Percentiles rank a stretch among this genome's conserved stretches.
Conservation (phyloP, 2,329 filamentous ascomycete species). For the Alternaria incomplexa region DNA sequence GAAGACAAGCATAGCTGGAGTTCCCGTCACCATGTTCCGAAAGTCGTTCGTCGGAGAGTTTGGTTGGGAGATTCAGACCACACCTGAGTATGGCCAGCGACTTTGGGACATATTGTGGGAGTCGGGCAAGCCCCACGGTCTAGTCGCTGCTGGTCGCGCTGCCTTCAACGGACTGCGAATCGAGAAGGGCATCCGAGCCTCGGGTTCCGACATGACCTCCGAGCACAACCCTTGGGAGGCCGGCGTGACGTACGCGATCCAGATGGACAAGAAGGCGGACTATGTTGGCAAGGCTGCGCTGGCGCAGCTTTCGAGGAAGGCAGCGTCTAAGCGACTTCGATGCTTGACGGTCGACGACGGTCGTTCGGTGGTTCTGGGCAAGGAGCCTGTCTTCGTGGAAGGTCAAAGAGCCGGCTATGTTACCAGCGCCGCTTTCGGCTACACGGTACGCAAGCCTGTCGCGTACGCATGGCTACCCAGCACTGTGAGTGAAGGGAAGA, state of each 20-base stretch:
- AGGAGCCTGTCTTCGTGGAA: slow-evolving; percentile 64
- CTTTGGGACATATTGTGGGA: slow-evolving; percentile 66
- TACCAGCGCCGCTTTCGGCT: slow-evolving; percentile 67
- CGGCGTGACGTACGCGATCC: slow-evolving; percentile 60
- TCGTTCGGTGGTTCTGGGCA: slow-evolving; percentile 63
- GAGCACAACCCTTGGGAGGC: slow-evolving; percentile 68
- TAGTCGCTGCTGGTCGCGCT: slow-evolving; percentile 64
- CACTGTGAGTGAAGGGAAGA: slow-evolving; percentile 54
- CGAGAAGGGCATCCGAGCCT: slow-evolving; percentile 65
- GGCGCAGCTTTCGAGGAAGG: slow-evolving; percentile 49
- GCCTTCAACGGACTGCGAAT: slow-evolving; percentile 66
- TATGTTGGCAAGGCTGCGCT: slow-evolving; percentile 62
- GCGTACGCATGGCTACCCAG: slow-evolving; percentile 65
- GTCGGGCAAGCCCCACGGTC: slow-evolving; percentile 61
- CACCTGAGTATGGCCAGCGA: slow-evolving; percentile 62
- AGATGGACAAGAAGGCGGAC: slow-evolving; percentile 52
- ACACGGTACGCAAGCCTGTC: slow-evolving; percentile 64
- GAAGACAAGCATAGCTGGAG: slow-evolving; percentile 57
- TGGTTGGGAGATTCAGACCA: slow-evolving; percentile 69
- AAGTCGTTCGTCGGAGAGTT: slow-evolving; percentile 67
- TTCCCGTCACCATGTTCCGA: slow-evolving; percentile 63
- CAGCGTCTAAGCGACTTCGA: slow-evolving; percentile 48
- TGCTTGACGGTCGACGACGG: slow-evolving; percentile 64
- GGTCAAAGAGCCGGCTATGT: slow-evolving; percentile 62
- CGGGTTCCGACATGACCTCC: slow-evolving; percentile 64